Evolutionary conservation across 768 basidiomycete genomes (phyloP), one percentile per base, ranked within the genome.

Genomic region (Lentinula aciculospora): DNA sequence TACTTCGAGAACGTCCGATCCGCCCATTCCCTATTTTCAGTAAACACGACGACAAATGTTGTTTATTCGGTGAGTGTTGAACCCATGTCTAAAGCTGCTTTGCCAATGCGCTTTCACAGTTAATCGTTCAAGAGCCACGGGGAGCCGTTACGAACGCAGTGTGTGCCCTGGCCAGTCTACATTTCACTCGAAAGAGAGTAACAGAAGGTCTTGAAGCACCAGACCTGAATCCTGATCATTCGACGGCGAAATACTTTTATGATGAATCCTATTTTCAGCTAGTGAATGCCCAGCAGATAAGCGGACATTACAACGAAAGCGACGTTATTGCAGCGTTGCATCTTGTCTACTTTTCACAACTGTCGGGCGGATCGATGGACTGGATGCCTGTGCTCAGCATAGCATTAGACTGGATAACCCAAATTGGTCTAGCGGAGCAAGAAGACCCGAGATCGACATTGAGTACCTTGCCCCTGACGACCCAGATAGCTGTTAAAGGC

Each of bases 311-410:
- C 72, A 75, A 74, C 40, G 88, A 88, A 58, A 76, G 76, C 48
- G 89, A 92, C 63, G 92, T 88, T 9, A 77, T 87, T 61, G 90
- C 92, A 3, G 89, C 92, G 4, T 66, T 91, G 42, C 89, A 90
- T 68, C 80, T 94, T 60, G 77, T 91, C 59, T 82, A 79, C 64
- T 90, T 85, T 69, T 87, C 86, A 44, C 76, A 88, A 59, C 72
- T 92, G 66, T 84, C 83, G 2, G 86, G 87, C 54, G 84, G 88
- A 34, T 71, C 74, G 53, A 80, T 77, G 17, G 82, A 86, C 63
- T 94, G 92, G 92, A 80, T 80, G 59, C 72, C 76, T 5, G 82
- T 87, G 61, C 82, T 93, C 64, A 75, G 79, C 37, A 77, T 91
- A 21, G 84, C 89, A 46, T 81, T 81, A 63, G 88, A 92, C 59